These are phyloP conservation scores for Nicotiana sylvestris DNA, from an alignment of 257 asterid genomes.

Conservation along the genomic window DNA sequence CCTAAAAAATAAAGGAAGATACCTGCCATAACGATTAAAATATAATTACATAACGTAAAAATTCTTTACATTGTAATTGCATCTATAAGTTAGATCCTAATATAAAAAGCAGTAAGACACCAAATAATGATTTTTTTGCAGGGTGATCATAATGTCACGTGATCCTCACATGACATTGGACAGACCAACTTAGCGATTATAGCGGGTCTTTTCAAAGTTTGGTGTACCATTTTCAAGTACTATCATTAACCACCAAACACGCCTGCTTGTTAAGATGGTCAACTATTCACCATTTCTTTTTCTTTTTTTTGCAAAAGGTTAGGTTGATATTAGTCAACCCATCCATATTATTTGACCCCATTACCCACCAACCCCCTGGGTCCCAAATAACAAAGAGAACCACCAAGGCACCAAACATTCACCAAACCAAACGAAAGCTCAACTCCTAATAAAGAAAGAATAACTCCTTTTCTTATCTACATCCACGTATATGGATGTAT, in stretches of 20 bases:
- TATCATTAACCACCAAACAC: not conserved
- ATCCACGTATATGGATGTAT: not conserved
- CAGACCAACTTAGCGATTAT: not conserved
- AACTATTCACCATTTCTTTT: not conserved
- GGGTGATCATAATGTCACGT: not conserved
- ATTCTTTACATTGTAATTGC: no score
- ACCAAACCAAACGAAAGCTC: not conserved
- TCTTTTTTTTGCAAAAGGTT: not conserved
- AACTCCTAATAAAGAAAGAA: not conserved
- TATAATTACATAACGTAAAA: no score
- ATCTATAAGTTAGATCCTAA: no score
- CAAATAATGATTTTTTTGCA: not conserved
- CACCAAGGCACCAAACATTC: not conserved
- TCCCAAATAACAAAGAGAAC: not conserved
- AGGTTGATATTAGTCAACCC: constrained; percentile 7
- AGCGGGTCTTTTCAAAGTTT: not conserved
- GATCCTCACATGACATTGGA: not conserved
- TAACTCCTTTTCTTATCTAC: not conserved
- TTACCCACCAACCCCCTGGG: not conserved
- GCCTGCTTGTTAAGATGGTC: not conserved
- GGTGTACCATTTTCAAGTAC: not conserved
- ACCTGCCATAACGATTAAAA: no score
- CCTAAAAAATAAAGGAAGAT: no score
- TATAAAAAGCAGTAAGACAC: no score
- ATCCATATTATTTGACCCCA: not conserved